Conservation (phyloP, 108 stramenopile species). For the Skeletonema grethae region DNA sequence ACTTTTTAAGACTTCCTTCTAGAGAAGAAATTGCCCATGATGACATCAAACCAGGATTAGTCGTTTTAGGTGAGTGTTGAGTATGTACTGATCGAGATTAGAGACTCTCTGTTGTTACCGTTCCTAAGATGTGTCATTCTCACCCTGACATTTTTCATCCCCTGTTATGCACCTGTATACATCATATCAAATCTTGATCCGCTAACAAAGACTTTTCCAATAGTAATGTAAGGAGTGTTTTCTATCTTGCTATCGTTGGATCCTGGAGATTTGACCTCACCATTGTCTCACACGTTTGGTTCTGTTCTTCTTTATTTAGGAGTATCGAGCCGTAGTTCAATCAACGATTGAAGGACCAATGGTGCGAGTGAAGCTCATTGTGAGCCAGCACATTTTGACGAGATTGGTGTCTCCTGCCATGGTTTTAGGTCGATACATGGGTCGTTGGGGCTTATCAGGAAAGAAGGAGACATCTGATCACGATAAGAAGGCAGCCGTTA, state of each 20-base stretch:
- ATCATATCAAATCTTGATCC: not conserved
- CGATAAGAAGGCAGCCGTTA: not conserved
- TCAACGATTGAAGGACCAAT: constrained; percentile 35
- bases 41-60: constrained; percentile 52
- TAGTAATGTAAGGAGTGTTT: constrained; percentile 28
- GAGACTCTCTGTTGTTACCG: not conserved
- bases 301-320: constrained; percentile 8
- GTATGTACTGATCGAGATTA: too few species aligned
- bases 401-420: constrained; percentile 44
- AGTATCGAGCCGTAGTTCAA: constrained; percentile 40
- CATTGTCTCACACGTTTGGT: not conserved
- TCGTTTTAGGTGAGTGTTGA: constrained; percentile 82
- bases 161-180: too few species aligned
- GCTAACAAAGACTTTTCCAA: constrained; percentile 29
- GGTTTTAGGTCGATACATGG: constrained; percentile 41
- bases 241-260: not conserved
- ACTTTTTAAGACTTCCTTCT: constrained; percentile 39
- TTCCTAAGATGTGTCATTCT: not conserved
- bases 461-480: not conserved
- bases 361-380: constrained; percentile 37
- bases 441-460: not conserved
- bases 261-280: not conserved
- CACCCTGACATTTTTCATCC: not conserved
- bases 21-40: constrained; percentile 40
- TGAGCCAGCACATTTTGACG: constrained; percentile 49